A percentile compares a stretch with the other conserved stretches of the same genome.
phyloP scores from a whole-genome alignment of 75 land plant genomes.

The Cupressus sempervirens region DNA sequence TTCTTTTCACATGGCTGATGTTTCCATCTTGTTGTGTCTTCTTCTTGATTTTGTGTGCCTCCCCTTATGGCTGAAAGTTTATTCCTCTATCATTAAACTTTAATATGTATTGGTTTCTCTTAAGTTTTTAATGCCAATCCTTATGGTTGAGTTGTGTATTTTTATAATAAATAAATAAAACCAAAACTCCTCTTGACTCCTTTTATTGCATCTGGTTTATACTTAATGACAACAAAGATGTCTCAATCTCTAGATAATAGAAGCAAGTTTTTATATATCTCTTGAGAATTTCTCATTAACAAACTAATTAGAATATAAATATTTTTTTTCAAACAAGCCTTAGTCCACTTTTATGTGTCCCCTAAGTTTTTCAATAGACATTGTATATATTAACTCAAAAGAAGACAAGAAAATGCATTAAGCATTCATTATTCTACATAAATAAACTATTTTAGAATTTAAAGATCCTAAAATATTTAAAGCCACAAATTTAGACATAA shows the following conservation, averaged over 20 bases:
- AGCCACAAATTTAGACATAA: neutral
- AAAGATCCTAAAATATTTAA: neutral
- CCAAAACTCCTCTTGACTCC: no score
- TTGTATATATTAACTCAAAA: neutral
- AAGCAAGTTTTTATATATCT: neutral
- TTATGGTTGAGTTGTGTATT: no score
- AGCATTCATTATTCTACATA: neutral
- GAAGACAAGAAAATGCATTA: neutral
- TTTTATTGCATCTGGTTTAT: conserved; percentile 81
- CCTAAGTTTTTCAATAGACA: neutral
- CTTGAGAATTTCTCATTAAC: neutral
- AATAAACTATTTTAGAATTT: neutral
- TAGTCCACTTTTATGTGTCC: neutral
- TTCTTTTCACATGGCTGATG: no score
- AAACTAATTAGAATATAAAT: neutral
- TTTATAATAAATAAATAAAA: no score
- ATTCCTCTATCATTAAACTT: no score
- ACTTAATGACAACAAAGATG: conserved; percentile 31
- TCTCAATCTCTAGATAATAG: neutral
- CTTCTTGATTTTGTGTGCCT: no score
- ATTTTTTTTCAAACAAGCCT: neutral
- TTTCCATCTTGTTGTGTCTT: no score
- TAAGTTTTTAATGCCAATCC: no score
- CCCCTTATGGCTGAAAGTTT: no score
- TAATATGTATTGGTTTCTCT: no score